Percentiles rank a stretch among this genome's conserved stretches.
Evolutionary conservation across 2,329 filamentous ascomycete genomes (phyloP).

Genomic region (Claviceps capensis): DNA sequence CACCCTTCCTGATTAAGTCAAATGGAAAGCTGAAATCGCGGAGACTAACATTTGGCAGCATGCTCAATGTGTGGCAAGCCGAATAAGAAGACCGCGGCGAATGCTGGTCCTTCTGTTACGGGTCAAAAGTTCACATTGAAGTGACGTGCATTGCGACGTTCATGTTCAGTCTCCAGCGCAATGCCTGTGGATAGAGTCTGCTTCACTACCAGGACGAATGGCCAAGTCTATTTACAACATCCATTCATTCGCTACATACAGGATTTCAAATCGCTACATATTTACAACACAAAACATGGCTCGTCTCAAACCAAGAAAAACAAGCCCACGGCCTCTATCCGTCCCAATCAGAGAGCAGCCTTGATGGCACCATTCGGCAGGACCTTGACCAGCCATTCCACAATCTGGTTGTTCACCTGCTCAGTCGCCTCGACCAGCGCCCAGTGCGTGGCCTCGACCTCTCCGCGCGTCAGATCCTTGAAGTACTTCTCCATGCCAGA

Average conservation of each 20-base stretch:
- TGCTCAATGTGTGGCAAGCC: constrained; percentile 52
- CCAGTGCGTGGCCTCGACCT: constrained; percentile 69
- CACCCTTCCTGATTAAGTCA: no score
- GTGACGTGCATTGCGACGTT: constrained; percentile 16
- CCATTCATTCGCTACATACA: no score
- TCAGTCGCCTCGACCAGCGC: constrained; percentile 59
- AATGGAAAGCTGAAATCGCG: no score
- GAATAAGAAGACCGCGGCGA: constrained; percentile 33
- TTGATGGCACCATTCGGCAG: constrained; percentile 14
- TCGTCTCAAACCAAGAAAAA: no score
- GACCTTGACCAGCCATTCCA: constrained; percentile 46
- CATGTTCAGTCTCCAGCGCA: no score
- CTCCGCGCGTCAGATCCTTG: constrained; percentile 46
- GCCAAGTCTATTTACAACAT: no score
- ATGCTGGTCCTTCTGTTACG: constrained; percentile 36
- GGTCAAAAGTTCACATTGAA: constrained; percentile 52
- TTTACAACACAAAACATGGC: no score
- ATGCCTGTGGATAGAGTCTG: no score
- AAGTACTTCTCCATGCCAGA: constrained; percentile 56
- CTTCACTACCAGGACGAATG: no score
- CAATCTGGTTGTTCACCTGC: constrained; percentile 56
- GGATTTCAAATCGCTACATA: no score
- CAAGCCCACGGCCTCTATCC: background rate
- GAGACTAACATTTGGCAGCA: constrained; percentile 21
- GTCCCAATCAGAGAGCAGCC: constrained; percentile 12